phyloP scores from a whole-genome alignment of 164 flowering plant species.

The Magnolia kwangsiensis region DNA sequence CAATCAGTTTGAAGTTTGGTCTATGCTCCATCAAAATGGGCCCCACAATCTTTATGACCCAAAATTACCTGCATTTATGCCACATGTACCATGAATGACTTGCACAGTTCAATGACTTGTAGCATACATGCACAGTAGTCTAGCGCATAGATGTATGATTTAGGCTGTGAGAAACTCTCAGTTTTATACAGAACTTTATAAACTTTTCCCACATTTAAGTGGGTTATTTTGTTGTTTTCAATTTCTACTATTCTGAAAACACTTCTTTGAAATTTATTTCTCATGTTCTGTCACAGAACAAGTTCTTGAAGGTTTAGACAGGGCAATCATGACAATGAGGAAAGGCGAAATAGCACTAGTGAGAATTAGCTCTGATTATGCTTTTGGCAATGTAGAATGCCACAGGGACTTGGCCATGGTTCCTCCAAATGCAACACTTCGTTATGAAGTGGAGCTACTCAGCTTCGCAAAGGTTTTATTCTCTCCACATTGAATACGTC shows the following conservation, averaged over 20 bases:
- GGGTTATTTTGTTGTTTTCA: neutral
- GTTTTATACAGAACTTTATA: too few species aligned
- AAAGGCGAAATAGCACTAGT: conserved; percentile 43
- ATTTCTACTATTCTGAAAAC: neutral
- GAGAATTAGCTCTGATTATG: conserved; percentile 24
- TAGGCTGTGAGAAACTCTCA: too few species aligned
- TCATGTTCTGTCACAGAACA: conserved; percentile 26
- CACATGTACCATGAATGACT: neutral
- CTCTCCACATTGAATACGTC: neutral
- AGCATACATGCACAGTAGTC: too few species aligned
- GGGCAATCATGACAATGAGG: conserved; percentile 54
- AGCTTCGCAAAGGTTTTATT: conserved; percentile 42
- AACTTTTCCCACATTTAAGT: too few species aligned
- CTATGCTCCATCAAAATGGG: neutral
- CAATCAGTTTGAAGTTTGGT: neutral
- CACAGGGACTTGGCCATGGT: conserved; percentile 5
- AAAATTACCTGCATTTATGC: neutral
- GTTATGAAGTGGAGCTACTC: conserved; percentile 44
- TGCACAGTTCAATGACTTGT: too few species aligned
- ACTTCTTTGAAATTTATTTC: neutral
- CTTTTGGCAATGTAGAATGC: conserved; percentile 12
- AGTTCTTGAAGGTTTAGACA: conserved; percentile 40
- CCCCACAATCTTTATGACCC: neutral
- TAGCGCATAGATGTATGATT: too few species aligned
- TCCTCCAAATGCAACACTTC: conserved; percentile 18